phyloP scores from a whole-genome alignment of 2,329 filamentous ascomycete species.

The Magnaporthiopsis incrustans region DNA sequence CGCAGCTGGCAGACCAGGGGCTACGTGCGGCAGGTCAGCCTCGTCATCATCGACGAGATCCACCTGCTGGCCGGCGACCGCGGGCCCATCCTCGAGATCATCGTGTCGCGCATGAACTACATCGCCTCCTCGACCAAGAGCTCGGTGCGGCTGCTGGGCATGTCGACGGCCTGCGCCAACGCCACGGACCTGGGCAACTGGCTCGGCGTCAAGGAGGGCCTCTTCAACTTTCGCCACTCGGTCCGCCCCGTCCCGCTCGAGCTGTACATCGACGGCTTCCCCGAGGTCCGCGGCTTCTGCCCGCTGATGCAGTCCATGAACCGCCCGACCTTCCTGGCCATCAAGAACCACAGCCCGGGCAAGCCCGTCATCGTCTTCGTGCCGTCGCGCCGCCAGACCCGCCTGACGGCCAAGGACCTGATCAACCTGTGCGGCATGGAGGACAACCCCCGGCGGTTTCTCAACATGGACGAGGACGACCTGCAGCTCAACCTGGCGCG shows the following conservation, averaged over 20 bases:
- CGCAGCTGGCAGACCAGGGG: slow-evolving; percentile 97
- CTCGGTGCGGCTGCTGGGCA: slow-evolving; percentile 84
- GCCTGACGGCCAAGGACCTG: slow-evolving; percentile 87
- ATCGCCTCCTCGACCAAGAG: slow-evolving; percentile 91
- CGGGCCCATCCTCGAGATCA: slow-evolving; percentile 96
- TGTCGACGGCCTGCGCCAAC: slow-evolving; percentile 98
- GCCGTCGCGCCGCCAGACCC: slow-evolving; percentile 87
- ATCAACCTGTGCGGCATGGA: slow-evolving; percentile 99
- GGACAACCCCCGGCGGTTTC: slow-evolving; percentile 87
- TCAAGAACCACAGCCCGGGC: slow-evolving; percentile 91
- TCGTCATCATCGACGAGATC: slow-evolving; percentile 98
- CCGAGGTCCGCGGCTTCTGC: slow-evolving; percentile 89
- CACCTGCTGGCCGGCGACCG: slow-evolving; percentile 94
- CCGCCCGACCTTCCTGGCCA: slow-evolving; percentile 87
- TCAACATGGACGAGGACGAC: slow-evolving; percentile 92
- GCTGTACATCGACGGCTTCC: slow-evolving; percentile 96
- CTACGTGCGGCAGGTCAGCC: slow-evolving; percentile 87
- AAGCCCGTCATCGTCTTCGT: slow-evolving; percentile 99
- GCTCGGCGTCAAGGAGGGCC: slow-evolving; percentile 89
- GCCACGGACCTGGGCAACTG: slow-evolving; percentile 90
- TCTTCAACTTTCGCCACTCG: slow-evolving; percentile 97
- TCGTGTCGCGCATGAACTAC: slow-evolving; percentile 92
- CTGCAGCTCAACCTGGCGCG: slow-evolving; percentile 77
- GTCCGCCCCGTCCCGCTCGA: slow-evolving; percentile 93
- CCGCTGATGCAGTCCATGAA: slow-evolving; percentile 99